Evolutionary conservation across 2,329 filamentous ascomycete species (phyloP).

Genomic region (Colletotrichum melonis): DNA sequence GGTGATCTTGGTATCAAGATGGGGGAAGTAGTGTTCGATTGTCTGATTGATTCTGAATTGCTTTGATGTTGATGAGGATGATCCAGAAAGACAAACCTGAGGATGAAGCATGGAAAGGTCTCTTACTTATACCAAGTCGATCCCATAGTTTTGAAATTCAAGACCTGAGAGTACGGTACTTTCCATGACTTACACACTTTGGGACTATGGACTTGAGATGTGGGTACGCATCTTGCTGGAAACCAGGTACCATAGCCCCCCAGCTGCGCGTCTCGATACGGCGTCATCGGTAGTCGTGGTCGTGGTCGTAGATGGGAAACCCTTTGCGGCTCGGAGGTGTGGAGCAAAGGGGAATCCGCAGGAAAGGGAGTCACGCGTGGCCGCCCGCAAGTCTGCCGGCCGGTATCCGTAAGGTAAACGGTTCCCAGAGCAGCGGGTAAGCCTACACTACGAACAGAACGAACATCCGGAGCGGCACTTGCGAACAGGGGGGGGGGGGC

Average conservation of each 20-base stretch:
- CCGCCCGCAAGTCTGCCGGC: background rate
- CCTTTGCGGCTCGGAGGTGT: background rate
- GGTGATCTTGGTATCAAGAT: background rate
- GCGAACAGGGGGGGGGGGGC: background rate
- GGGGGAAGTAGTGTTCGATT: background rate
- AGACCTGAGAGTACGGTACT: background rate
- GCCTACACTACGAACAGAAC: background rate
- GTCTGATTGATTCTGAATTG: background rate
- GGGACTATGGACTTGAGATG: background rate
- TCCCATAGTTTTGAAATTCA: background rate
- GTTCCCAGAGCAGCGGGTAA: background rate
- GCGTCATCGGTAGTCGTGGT: background rate
- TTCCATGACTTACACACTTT: background rate
- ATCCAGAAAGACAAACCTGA: background rate
- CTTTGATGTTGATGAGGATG: slow-evolving; percentile 2
- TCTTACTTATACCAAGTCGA: slow-evolving; percentile 25
- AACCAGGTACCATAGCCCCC: background rate
- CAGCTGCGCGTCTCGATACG: background rate
- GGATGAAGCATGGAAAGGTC: background rate
- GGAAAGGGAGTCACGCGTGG: background rate
- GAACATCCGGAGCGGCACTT: background rate
- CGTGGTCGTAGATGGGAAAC: background rate
- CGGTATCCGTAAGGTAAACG: no score
- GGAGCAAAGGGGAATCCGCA: background rate
- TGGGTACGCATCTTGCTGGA: background rate